phyloP scores from a whole-genome alignment of 768 basidiomycete species.

The Leccinum boreale region DNA sequence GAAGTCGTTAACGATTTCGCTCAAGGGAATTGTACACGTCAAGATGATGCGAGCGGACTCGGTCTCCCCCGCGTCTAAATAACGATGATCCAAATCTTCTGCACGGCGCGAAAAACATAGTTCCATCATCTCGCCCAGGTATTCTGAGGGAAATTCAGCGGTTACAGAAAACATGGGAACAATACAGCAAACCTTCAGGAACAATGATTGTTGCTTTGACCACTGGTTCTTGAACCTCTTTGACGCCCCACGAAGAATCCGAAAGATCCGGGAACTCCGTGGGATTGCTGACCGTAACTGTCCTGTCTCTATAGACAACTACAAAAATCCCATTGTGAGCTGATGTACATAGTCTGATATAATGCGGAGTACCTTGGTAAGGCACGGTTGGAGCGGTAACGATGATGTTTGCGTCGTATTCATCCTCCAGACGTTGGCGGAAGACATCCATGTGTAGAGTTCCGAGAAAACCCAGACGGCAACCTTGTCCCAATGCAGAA shows the following conservation, averaged over 20 bases:
- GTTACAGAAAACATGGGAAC: background rate
- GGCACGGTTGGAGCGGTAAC: conserved; percentile 96
- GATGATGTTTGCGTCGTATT: conserved; percentile 92
- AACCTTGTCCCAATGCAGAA: conserved; percentile 91
- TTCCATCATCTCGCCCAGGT: conserved; percentile 95
- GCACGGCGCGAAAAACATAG: conserved; percentile 86
- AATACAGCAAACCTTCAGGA: conserved; percentile 65
- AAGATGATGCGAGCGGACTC: conserved; percentile 65
- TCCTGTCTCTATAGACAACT: conserved; percentile 75
- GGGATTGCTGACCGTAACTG: conserved; percentile 79
- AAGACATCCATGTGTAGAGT: conserved; percentile 97
- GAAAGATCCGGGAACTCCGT: conserved; percentile 89
- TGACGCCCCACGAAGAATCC: conserved; percentile 58
- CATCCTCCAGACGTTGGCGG: conserved; percentile 94
- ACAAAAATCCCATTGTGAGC: conserved; percentile 2
- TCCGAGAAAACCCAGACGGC: conserved; percentile 91
- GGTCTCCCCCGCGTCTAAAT: conserved; percentile 59
- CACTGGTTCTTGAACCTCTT: conserved; percentile 85
- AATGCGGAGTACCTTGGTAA: conserved; percentile 59
- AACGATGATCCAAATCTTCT: conserved; percentile 77
- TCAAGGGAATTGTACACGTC: conserved; percentile 80
- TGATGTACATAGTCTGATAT: background rate
- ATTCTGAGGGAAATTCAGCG: conserved; percentile 48
- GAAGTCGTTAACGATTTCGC: conserved; percentile 93
- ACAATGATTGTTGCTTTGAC: conserved; percentile 93